These are phyloP conservation scores for Starmerella powellii DNA, from an alignment of 805 yeast species.

Conservation along the genomic window DNA sequence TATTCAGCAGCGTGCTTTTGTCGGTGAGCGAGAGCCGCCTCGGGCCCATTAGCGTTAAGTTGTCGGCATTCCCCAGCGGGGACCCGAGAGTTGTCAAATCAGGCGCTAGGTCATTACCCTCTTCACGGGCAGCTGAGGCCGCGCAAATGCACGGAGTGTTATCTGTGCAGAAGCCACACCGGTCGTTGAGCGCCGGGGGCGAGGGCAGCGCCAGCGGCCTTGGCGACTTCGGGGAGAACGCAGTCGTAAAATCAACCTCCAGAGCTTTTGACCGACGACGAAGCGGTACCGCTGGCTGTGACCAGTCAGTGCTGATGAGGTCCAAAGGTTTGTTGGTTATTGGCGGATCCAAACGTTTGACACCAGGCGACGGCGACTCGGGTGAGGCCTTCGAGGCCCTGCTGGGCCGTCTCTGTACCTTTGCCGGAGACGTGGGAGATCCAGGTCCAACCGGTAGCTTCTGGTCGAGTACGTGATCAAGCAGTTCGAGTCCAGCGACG, in stretches of 20 bases:
- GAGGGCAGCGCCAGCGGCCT: slow-evolving; percentile 9
- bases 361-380: slow-evolving; percentile 9
- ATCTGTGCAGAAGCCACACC: slow-evolving; percentile 90
- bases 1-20: too few relatives aligned
- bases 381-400: slow-evolving; percentile 5
- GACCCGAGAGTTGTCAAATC: slow-evolving; percentile 23
- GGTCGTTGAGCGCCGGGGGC: slow-evolving; percentile 35
- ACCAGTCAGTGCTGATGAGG: slow-evolving; percentile 20
- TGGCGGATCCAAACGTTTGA: slow-evolving; percentile 15
- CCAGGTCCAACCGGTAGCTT: slow-evolving; percentile 22
- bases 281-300: slow-evolving; percentile 24
- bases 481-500: slow-evolving; percentile 22
- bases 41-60: not conserved
- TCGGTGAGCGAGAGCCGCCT: too few relatives aligned
- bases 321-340: slow-evolving; percentile 17
- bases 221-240: slow-evolving; percentile 13
- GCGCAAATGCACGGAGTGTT: slow-evolving; percentile 87
- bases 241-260: slow-evolving; percentile 22
- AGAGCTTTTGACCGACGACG: slow-evolving; percentile 18
- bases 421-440: not conserved
- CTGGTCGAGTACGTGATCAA: slow-evolving; percentile 30
- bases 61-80: slow-evolving; percentile 13
- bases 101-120: slow-evolving; percentile 24
- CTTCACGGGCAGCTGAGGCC: slow-evolving; percentile 44
- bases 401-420: slow-evolving; percentile 4